Evolutionary conservation across 2,329 filamentous ascomycete species (phyloP).

Genomic region (Cercospora sp.): DNA sequence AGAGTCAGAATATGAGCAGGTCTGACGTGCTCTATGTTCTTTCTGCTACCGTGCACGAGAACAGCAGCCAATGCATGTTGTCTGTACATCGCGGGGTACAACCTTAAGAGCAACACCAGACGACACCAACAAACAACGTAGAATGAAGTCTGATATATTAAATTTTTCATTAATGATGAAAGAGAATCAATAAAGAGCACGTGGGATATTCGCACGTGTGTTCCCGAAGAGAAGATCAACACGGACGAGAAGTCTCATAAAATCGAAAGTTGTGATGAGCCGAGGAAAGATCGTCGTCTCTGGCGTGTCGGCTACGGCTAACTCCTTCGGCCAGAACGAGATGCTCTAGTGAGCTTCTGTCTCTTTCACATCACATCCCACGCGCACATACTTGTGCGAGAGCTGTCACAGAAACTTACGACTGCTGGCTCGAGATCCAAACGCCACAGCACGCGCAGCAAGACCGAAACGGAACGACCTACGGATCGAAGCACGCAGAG

Average conservation of each 20-base stretch:
- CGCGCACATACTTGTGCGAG: background rate
- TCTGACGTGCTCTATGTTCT: no score
- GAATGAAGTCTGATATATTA: background rate
- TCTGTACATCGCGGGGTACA: background rate
- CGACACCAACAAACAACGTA: background rate
- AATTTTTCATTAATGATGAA: background rate
- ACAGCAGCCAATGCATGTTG: background rate
- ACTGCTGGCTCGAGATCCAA: background rate
- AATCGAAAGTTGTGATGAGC: background rate
- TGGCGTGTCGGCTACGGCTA: background rate
- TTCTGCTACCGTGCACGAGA: no score
- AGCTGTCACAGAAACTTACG: background rate
- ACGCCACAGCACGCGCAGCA: background rate
- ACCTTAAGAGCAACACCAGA: background rate
- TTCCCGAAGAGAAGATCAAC: no score
- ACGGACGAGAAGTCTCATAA: no score
- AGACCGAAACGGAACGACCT: background rate
- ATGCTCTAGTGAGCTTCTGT: background rate
- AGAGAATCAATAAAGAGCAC: background rate
- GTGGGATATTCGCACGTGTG: background rate
- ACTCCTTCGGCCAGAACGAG: background rate
- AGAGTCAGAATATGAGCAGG: no score
- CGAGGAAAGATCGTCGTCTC: background rate
- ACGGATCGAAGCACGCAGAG: background rate
- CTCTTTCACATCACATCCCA: background rate